Conservation (phyloP, 495 filamentous ascomycete species). For the Mycothermus thermophilus region DNA sequence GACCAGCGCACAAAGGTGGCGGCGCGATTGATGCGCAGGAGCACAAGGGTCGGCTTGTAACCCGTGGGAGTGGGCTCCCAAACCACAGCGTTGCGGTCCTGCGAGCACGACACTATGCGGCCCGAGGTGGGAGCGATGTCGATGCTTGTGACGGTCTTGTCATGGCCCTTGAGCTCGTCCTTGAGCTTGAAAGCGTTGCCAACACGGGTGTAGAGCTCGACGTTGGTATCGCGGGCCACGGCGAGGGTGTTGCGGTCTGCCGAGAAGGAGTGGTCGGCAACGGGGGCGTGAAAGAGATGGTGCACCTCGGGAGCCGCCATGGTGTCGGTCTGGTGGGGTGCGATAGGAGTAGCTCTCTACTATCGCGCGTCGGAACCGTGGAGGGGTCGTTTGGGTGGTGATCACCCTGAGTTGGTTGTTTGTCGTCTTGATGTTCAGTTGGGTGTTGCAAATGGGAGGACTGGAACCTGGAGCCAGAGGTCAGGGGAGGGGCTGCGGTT, state of each 20-base stretch:
- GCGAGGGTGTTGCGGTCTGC: constrained; percentile 79
- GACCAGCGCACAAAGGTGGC: constrained; percentile 97
- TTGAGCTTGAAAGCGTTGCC: constrained; percentile 69
- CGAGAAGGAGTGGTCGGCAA: constrained; percentile 96
- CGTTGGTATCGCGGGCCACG: constrained; percentile 76
- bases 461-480: not conserved
- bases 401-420: constrained; percentile 2
- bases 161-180: constrained; percentile 88
- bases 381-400: too few species aligned
- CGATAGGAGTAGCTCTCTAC: constrained; percentile 99
- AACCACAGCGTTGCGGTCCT: constrained; percentile 95
- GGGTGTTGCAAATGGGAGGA: not conserved
- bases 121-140: constrained; percentile 86
- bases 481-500: too few species aligned
- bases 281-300: constrained; percentile 91
- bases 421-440: constrained; percentile 2
- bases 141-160: constrained; percentile 90
- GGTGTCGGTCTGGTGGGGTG: constrained; percentile 13
- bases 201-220: constrained; percentile 71
- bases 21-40: constrained; percentile 92
- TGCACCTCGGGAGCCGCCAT: constrained; percentile 87
- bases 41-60: constrained; percentile 94
- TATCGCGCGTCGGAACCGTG: constrained; percentile 43
- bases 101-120: constrained; percentile 92
- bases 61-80: constrained; percentile 86